Evolutionary conservation across 2,329 filamentous ascomycete genomes (phyloP), one percentile per base, ranked within the genome.

Genomic region (Dothiorella sarmentorum): DNA sequence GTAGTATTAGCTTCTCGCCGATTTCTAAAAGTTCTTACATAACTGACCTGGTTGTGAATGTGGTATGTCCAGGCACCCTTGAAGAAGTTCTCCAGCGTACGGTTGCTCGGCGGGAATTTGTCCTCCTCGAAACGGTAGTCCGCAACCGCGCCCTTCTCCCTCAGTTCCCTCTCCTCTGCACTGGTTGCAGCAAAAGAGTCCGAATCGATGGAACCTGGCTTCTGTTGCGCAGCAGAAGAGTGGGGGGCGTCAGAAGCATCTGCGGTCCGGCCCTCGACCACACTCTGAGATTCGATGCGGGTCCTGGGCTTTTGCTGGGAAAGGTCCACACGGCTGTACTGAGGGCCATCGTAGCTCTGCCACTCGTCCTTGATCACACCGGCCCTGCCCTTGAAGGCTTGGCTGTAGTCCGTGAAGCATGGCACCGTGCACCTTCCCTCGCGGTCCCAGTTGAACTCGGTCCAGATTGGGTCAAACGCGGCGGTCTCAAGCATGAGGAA

Each of bases 401-500:
- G 75, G 38, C 77, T 69, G 62, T 83, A 83, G 63, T 82, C 80
- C 27, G 76, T 76, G 29, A 82, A 71, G 62, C 81, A 83, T 1
- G 81, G 81, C 2, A 83, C 75, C 0, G 80, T 81, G 65, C 81
- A 83, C 35, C 74, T 71, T 2, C 78, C 79, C 63, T 80, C 73
- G 42, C 78, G 73, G 33, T 76, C 80, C 75, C 77, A 80, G 63
- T 82, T 81, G 66, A 82, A 82, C 62, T 82, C 79, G 1, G 80
- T 79, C 81, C 81, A 83, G 64, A 83, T 81, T 0, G 81, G 80
- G 62, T 83, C 81, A 58, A 83, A 82, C 4, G 80, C 76, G 4
- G 77, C 80, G 1, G 80, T 82, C 66, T 83, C 80, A n/a, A 83
- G 73, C 80, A 82, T 83, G 9, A 78, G 71, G 55, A 82, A 78